Evolutionary conservation across 164 flowering plant genomes (phyloP).

Genomic region (Santalum album): DNA sequence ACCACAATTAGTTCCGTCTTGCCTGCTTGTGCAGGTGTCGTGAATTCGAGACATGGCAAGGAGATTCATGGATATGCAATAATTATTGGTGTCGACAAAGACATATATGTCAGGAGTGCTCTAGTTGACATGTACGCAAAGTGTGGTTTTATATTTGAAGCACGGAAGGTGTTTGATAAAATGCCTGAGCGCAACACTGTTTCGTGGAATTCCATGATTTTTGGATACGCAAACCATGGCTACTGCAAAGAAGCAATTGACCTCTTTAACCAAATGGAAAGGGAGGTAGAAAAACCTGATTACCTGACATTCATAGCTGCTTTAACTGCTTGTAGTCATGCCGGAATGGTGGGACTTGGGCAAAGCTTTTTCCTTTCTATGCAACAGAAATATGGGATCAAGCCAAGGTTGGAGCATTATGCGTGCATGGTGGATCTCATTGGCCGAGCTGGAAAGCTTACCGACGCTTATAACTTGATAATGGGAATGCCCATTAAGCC

Average conservation of each 20-base stretch:
- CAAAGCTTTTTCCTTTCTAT: conserved; percentile 36
- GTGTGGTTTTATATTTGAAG: conserved; percentile 61
- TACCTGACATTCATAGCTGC: conserved; percentile 70
- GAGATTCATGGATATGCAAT: conserved; percentile 60
- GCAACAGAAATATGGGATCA: conserved; percentile 47
- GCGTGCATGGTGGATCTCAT: conserved; percentile 83
- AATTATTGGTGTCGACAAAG: conserved; percentile 42
- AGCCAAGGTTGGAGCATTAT: conserved; percentile 72
- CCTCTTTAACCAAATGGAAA: conserved; percentile 53
- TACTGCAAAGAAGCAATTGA: conserved; percentile 48
- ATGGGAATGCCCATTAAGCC: conserved; percentile 60
- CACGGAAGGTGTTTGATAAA: conserved; percentile 39
- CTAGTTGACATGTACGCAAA: conserved; percentile 84
- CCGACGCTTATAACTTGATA: conserved; percentile 59
- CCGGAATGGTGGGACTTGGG: conserved; percentile 57
- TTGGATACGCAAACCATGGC: conserved; percentile 77
- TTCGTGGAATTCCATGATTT: conserved; percentile 83
- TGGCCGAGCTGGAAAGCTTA: conserved; percentile 68
- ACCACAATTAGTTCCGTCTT: conserved; percentile 44
- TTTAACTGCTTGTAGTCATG: conserved; percentile 69
- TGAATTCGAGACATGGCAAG: conserved; percentile 34
- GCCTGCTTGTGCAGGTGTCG: conserved; percentile 45
- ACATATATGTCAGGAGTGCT: conserved; percentile 60
- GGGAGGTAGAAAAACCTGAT: conserved; percentile 30
- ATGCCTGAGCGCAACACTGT: conserved; percentile 41